Base-by-base conservation (phyloP, 1,284 basidiomycete genomes). In the Trichosporon ovoides region DNA sequence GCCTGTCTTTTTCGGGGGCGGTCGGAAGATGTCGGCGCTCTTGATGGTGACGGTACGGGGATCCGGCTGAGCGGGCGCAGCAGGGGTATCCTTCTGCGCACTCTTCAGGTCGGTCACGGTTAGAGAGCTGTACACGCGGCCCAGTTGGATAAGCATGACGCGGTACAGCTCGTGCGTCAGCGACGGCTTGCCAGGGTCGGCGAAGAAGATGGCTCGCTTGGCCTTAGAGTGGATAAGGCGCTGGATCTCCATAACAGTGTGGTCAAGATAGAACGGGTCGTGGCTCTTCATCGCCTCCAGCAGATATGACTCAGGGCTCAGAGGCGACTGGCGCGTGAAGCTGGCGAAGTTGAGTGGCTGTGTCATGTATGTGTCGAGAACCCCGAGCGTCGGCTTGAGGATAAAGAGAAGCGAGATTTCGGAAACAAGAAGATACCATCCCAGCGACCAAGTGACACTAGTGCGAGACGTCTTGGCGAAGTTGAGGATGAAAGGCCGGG, bases 201-300 rank as follows among this genome's bases (percentile, higher is more conserved):
- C 57, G 58, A 76, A 76, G 16, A 76, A 58, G 18, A 61, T 64
- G 37, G 68, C 61, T 6, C 74, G 65, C 13, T 66, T 66, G 9
- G 59, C 24, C 6, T 61, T 62, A 12, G 59, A 60, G 51, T 68
- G 60, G 11, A 66, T 65, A 10, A 71, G 60, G 24, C 72, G 66
- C 19, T 73, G 62, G 2, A 76, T 64, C 63, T 76, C 74, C 64
- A 75, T 68, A n/a, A 74, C 49, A 1, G 74, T 76, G 63, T 74
- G 72, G 61, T 71, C 70, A 7, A 70, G 50, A 57, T 70, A 66
- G 48, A 73, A 73, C 5, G 58, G 46, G 48, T 74, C 65, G 38
- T 66, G 59, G 16, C 66, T 66, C 43, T 65, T 56, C 11, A 76
- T 61, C 13, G 71, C 73, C 2, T 66, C 66, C 24, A 73, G 61